Base-by-base conservation (phyloP, 345 rosid genomes). In the Noccaea bulbosa region DNA sequence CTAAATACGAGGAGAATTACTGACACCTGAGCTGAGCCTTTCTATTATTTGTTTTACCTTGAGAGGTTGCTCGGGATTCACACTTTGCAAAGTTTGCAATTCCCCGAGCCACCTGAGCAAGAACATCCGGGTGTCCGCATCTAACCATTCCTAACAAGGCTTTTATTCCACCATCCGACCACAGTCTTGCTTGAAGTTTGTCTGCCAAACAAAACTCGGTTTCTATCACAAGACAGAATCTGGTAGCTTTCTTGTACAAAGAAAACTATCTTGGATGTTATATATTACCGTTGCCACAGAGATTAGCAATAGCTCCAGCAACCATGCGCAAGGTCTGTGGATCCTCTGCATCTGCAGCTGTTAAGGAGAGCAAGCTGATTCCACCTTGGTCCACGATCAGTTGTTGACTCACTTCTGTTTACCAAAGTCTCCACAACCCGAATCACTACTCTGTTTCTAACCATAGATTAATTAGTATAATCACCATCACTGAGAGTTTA, bases 41-140 rank as follows among this genome's bases (percentile, higher is more conserved):
- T 8, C 8, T 20, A 5, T 3, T 17, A n/a, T 7, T 35, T 2
- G 37, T 4, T 43, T 68, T 70, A 88, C 99, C 99, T 83, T 90
- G 96, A 38, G 85, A 75, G 50, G 91, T 82, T 70, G 91, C 86
- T 46, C 94, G 86, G 14, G 99, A 95, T 77, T 95, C 99, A 46
- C 99, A 95, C 81, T 95, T 95, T 51, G 98, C 99, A 77, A 95
- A 95, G 73, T 95, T 95, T 6, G 99, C 99, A 41, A 95, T 87
- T 67, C 98, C 99, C 1, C 98, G 86, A 43, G 99, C 99, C 69
- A 92, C 92, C 84, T 95, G 99, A 47, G 99, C 87, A 65, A 95
- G 97, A 71, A 95, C 99, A 83, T 92, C 97, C 0, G 89, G 96
- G 80, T 92, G 98, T 69, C 86, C 84, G 39, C 96, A 92, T 80